Evolutionary conservation across 2,329 filamentous ascomycete genomes (phyloP).

Genomic region (Neophaeococcomyces mojaviensis): DNA sequence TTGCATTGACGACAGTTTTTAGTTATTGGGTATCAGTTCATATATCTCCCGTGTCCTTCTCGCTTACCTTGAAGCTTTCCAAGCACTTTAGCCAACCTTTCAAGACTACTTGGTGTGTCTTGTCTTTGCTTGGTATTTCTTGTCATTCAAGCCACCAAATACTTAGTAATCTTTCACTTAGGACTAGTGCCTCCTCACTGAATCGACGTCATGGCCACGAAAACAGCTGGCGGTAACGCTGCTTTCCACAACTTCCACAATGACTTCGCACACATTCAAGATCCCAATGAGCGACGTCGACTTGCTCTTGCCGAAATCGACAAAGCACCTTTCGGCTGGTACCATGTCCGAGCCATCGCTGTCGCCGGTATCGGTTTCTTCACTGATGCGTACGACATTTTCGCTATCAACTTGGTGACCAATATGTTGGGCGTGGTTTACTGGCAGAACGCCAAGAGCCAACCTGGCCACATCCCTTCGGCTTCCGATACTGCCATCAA

Average conservation of each 20-base stretch:
- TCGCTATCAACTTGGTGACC: conserved; percentile 65
- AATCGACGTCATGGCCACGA: not conserved
- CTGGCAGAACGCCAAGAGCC: conserved; percentile 49
- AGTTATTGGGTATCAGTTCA: not conserved
- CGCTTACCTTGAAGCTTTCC: not conserved
- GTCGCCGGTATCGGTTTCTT: conserved; percentile 85
- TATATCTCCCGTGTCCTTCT: not conserved
- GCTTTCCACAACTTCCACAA: conserved; percentile 74
- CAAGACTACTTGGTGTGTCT: conserved; percentile 7
- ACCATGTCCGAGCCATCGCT: conserved; percentile 67
- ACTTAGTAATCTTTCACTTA: not conserved
- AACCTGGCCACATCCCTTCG: conserved; percentile 50
- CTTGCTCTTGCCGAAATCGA: conserved; percentile 63
- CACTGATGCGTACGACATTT: conserved; percentile 79
- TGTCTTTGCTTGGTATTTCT: conserved; percentile 8
- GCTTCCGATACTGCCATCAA: conserved; percentile 75
- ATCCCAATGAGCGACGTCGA: conserved; percentile 70
- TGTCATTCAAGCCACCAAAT: not conserved
- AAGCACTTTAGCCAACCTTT: conserved; percentile 6
- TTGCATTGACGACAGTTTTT: too few species aligned
- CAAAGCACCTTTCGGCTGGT: conserved; percentile 33
- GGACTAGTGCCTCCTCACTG: conserved; percentile 1
- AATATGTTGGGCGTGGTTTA: conserved; percentile 74
- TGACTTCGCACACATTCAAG: conserved; percentile 55
- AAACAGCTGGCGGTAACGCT: conserved; percentile 27